Conservation (phyloP, 345 rosid genomes). For the Mallotus nudiflorus region DNA sequence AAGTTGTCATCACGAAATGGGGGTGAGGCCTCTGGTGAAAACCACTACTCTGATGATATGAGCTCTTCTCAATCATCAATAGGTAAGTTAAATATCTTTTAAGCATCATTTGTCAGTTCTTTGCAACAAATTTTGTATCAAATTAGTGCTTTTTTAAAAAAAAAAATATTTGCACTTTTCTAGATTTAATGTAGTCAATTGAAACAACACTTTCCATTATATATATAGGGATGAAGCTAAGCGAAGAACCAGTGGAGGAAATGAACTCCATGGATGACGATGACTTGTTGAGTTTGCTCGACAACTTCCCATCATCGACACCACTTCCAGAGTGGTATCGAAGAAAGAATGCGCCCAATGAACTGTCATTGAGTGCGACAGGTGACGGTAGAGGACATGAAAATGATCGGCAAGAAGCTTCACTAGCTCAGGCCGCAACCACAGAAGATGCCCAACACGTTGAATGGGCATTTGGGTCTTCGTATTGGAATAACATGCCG, state of each 20-base stretch:
- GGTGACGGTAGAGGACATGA: conserved; percentile 19
- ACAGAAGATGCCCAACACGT: conserved; percentile 25
- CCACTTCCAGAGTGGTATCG: conserved; percentile 73
- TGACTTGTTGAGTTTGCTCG: conserved; percentile 61
- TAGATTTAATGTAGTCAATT: too few species aligned
- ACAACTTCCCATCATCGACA: conserved; percentile 56
- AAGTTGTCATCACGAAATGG: conserved; percentile 12
- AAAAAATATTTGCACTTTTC: too few species aligned
- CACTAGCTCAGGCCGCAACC: conserved; percentile 3
- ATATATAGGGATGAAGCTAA: conserved; percentile 33
- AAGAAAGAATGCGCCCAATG: conserved; percentile 19
- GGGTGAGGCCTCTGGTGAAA: conserved; percentile 24
- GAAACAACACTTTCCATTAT: too few species aligned
- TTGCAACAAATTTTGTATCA: too few species aligned
- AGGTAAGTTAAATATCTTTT: conserved; percentile 35
- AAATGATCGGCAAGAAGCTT: conserved; percentile 19
- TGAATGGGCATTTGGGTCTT: conserved; percentile 35
- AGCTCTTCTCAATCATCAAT: conserved; percentile 49
- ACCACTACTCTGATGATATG: conserved; percentile 31
- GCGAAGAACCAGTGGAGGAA: conserved; percentile 40
- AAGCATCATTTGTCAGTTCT: too few species aligned
- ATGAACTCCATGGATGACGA: conserved; percentile 60
- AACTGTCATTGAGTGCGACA: conserved; percentile 17
- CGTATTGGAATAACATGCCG: conserved; percentile 66
- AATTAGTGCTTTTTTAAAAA: too few species aligned